Percentiles rank a stretch among this genome's conserved stretches.
Evolutionary conservation across 257 asterid species (phyloP).

Genomic region (Dorcoceras hygrometricum): DNA sequence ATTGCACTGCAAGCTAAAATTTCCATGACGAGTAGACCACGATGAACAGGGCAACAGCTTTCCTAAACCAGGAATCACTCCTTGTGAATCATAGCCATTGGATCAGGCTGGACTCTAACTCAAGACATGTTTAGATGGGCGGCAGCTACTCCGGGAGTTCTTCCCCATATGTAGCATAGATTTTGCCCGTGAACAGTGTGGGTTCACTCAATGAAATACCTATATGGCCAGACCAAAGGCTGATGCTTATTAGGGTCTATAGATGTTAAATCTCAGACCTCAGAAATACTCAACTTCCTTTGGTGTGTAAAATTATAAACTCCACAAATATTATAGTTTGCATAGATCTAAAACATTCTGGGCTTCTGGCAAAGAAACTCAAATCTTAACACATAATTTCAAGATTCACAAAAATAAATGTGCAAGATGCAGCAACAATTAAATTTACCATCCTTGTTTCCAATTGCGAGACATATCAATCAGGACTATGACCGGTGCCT

Average conservation of each 20-base stretch:
- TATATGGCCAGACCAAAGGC: too few relatives aligned
- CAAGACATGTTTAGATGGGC: too few relatives aligned
- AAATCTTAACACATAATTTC: not conserved
- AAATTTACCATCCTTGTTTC: conserved; percentile 21
- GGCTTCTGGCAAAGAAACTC: not conserved
- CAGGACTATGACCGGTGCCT: conserved; percentile 30
- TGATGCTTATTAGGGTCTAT: too few relatives aligned
- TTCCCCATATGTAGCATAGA: too few relatives aligned
- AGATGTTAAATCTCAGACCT: too few relatives aligned
- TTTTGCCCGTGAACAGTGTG: too few relatives aligned
- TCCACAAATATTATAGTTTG: not conserved
- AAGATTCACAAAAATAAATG: not conserved
- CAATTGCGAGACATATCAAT: conserved; percentile 8
- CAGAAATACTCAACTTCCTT: too few relatives aligned
- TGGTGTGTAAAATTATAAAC: not conserved
- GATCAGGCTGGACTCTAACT: too few relatives aligned
- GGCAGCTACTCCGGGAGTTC: too few relatives aligned
- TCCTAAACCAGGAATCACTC: not conserved
- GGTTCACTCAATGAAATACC: too few relatives aligned
- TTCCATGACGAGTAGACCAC: not conserved
- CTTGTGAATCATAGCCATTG: too few relatives aligned
- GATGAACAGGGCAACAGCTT: not conserved
- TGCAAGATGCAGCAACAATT: not conserved
- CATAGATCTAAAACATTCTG: not conserved
- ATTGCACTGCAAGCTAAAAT: not conserved